Evolutionary conservation across 345 rosid genomes (phyloP), one percentile per base, ranked within the genome.

Genomic region (Laguncularia racemosa): DNA sequence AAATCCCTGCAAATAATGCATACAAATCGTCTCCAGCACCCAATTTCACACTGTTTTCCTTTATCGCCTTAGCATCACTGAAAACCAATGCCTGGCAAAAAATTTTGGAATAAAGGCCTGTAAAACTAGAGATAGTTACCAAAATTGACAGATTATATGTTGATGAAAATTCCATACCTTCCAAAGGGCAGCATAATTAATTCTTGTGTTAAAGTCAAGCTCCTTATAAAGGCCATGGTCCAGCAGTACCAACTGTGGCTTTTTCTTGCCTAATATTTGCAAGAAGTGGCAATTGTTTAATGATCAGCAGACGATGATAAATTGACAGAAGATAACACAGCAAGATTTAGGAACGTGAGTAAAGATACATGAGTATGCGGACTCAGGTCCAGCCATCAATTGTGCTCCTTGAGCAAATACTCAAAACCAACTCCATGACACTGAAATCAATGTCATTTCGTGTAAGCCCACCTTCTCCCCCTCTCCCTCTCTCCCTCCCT

Each of bases 21-120:
- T 82, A 86, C 46, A 92, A 79, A 70, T 92, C 95, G 48, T 89
- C 98, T 55, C 98, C 98, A 28, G 96, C 96, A 53, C 98, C 95
- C 66, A 92, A 68, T 62, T 89, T 89, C 47, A 78, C 74, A 49
- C 98, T 78, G 63, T 86, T 81, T 69, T 83, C 84, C 76, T 81
- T 92, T 58, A 92, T 92, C 60, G 86, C 88, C 16, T 80, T 83
- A 44, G 84, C 95, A 72, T 92, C 95, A 12, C 96, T 61, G 73
- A 89, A 92, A 58, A 92, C 59, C 73, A 92, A 67, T 11, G 78
- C 95, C 95, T 86, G 62, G 7, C 62, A 66, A 3, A 53, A 17
- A 57, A 67, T 19, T 66, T 55, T 15, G 50, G 18, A 59, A 46
- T n/a, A 16, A 45, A 62, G 20, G 62, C 45, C 40, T 50, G 28